These are phyloP conservation scores for Cotoneaster glaucophyllus DNA, from an alignment of 306 rosid genomes.

Conservation along the genomic window DNA sequence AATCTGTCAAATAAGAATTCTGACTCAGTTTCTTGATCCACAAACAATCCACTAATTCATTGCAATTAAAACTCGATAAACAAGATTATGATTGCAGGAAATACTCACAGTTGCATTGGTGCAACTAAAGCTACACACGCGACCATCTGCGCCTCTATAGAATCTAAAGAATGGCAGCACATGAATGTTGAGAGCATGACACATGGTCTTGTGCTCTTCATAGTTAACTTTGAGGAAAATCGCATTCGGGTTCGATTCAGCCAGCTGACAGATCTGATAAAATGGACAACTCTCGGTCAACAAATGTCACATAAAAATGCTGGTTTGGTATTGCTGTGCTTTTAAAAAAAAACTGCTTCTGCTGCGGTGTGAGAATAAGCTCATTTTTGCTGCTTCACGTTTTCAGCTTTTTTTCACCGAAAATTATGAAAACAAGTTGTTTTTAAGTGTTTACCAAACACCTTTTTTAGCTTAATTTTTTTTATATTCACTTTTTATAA, in stretches of 20 bases:
- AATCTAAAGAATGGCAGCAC: slow-evolving; percentile 85
- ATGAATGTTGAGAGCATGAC: slow-evolving; percentile 55
- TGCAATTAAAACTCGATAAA: not conserved
- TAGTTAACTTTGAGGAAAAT: slow-evolving; percentile 61
- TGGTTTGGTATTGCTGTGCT: too few species aligned
- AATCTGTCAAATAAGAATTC: slow-evolving; percentile 31
- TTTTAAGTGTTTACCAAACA: too few species aligned
- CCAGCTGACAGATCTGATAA: slow-evolving; percentile 79
- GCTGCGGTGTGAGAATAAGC: too few species aligned
- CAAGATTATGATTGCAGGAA: not conserved
- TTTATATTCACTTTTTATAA: too few species aligned
- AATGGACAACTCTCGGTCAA: not conserved
- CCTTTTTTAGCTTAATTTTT: too few species aligned
- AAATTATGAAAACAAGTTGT: too few species aligned
- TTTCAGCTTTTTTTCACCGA: too few species aligned
- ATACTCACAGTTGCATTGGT: slow-evolving; percentile 73
- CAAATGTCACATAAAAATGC: not conserved
- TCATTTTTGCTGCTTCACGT: too few species aligned
- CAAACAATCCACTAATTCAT: not conserved
- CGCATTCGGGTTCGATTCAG: slow-evolving; percentile 53
- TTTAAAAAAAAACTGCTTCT: too few species aligned
- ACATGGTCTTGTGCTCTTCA: slow-evolving; percentile 66
- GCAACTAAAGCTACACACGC: slow-evolving; percentile 77
- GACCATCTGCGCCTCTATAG: slow-evolving; percentile 76
- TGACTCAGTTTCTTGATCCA: not conserved